Evolutionary conservation across 331 rosid genomes (phyloP), one percentile per base, ranked within the genome.

Genomic region (Stylosanthes scabra): DNA sequence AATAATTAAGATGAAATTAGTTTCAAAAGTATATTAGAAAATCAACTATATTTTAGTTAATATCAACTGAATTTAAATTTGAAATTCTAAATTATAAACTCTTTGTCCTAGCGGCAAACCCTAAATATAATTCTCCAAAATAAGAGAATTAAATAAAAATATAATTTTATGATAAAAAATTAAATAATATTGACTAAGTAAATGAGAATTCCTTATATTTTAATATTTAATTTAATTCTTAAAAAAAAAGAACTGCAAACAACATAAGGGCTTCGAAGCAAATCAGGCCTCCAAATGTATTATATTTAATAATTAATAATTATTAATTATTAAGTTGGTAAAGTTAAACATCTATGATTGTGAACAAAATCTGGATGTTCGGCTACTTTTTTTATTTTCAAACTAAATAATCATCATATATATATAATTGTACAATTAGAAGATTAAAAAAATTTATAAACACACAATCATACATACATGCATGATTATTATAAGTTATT

Each of bases 291-390:
- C 50, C 37, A 37, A 34, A 52, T 52, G 41, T 40, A 42, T 57
- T 68, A 25, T 25, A 20, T 70, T 2, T 50, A 50, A 2, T 11
- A 4, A 10, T 50, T 50, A 6, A 5, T 1, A 4, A 40, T 68
- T 60, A 9, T 51, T 27, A 59, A 59, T 60, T 20, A 20, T 41
- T 67, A 60, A 68, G 60, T 51, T 13, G 50, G 58, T 11, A 20
- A 20, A 10, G 12, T 25, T 41, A 61, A 61, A 28, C 13, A 41
- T 68, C 9, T 61, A 59, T 39, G 20, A 44, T 42, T 28, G 67
- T 70, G 67, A 77, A 20, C 66, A 70, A 77, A 77, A 70, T 55
- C 76, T 62, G 52, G 54, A 77, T 62, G 50, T 70, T 68, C 70
- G 81, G 5, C 14, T n/a, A 25, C 3, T 59, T 15, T 59, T 6